These are phyloP conservation scores for Sugiyamaella xylanicola DNA, from an alignment of 1,139 yeast species.

Conservation along the genomic window DNA sequence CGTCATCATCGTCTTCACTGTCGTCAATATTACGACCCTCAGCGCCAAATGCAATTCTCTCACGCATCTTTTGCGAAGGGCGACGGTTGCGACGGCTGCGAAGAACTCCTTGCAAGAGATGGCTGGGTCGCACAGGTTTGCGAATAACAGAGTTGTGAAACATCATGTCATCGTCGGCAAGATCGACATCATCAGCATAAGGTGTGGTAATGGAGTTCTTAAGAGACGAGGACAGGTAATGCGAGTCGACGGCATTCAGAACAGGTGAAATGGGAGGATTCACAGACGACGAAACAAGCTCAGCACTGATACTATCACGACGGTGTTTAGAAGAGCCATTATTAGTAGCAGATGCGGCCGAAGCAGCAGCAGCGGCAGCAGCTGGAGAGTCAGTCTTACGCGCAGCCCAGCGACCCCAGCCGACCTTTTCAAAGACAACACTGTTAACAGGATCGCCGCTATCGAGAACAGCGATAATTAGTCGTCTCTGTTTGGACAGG, in stretches of 20 bases:
- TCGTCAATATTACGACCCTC: constrained; percentile 27
- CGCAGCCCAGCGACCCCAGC: constrained; percentile 99
- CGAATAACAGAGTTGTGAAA: constrained; percentile 32
- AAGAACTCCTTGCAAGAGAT: constrained; percentile 13
- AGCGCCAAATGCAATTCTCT: constrained; percentile 19
- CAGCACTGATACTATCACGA: constrained; percentile 57
- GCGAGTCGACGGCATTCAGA: constrained; percentile 28
- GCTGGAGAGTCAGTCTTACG: constrained; percentile 48
- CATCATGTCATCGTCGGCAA: constrained; percentile 44
- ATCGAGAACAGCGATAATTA: constrained; percentile 88
- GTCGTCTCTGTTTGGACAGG: constrained; percentile 82
- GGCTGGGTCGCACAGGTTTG: constrained; percentile 15
- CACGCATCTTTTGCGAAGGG: constrained; percentile 19
- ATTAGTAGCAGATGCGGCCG: constrained; percentile 15
- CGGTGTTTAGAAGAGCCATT: constrained; percentile 28
- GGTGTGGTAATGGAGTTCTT: constrained; percentile 20
- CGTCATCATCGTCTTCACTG: constrained; percentile 29
- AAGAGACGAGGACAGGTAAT: constrained; percentile 14
- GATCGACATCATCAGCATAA: constrained; percentile 52
- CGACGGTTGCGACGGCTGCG: constrained; percentile 22
- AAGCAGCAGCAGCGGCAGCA: constrained; percentile 22
- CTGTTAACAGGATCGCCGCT: constrained; percentile 64
- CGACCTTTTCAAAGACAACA: constrained; percentile 84
- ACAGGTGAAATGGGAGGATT: constrained; percentile 34
- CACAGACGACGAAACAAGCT: constrained; percentile 23